phyloP scores from a whole-genome alignment of 2,329 filamentous ascomycete genomes.

The Rhytidhysteron rufulum region DNA sequence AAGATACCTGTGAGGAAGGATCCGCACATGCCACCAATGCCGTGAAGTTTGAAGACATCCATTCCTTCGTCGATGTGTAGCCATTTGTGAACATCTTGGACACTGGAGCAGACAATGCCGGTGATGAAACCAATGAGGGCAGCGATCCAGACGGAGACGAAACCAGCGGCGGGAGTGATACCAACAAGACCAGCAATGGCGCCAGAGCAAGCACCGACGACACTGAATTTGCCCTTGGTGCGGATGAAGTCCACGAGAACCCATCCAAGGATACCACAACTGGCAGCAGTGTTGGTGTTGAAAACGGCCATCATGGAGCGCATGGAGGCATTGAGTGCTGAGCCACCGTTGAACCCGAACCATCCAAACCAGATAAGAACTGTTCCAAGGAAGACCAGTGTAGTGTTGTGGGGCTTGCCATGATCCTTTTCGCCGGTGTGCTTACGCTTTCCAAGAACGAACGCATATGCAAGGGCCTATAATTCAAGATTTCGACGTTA shows the following conservation, averaged over 20 bases:
- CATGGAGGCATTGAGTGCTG: slow-evolving; percentile 50
- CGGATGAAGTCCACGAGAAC: slow-evolving; percentile 51
- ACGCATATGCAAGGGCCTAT: slow-evolving; percentile 59
- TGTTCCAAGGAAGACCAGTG: slow-evolving; percentile 61
- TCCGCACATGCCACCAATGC: slow-evolving; percentile 55
- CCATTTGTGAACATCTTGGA: slow-evolving; percentile 52
- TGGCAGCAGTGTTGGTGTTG: slow-evolving; percentile 57
- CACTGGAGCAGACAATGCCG: slow-evolving; percentile 46
- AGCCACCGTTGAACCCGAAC: slow-evolving; percentile 58
- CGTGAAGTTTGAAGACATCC: slow-evolving; percentile 59
- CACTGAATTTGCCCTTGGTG: slow-evolving; percentile 50
- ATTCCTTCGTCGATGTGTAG: slow-evolving; percentile 55
- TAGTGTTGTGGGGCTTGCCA: slow-evolving; percentile 59
- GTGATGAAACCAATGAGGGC: slow-evolving; percentile 56
- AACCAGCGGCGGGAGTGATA: slow-evolving; percentile 56
- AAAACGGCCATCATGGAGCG: slow-evolving; percentile 54
- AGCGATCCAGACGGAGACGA: slow-evolving; percentile 51
- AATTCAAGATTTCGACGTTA: too few relatives aligned
- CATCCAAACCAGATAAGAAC: slow-evolving; percentile 64
- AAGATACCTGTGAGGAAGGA: slow-evolving; percentile 58
- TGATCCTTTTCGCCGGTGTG: slow-evolving; percentile 47
- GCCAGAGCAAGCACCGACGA: slow-evolving; percentile 55
- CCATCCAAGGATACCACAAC: slow-evolving; percentile 53
- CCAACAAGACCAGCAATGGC: slow-evolving; percentile 58
- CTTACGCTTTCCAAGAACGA: slow-evolving; percentile 59